These are phyloP conservation scores for Heliamphora pulchella DNA, from an alignment of 179 eudicot genomes.

Conservation along the genomic window DNA sequence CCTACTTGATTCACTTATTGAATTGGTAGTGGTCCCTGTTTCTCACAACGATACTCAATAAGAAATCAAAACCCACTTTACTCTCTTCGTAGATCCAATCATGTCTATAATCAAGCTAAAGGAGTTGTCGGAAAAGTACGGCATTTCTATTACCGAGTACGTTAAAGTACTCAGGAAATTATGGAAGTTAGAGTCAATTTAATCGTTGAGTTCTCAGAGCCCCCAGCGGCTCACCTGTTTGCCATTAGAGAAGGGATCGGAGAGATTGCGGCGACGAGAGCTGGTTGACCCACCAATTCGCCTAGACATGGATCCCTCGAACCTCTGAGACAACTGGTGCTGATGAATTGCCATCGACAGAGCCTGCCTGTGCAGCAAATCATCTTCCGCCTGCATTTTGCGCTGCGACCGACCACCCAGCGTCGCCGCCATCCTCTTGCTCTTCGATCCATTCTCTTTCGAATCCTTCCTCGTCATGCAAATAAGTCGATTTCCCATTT, in stretches of 20 bases:
- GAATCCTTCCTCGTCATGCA: conserved; percentile 62
- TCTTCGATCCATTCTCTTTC: conserved; percentile 47
- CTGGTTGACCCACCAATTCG: conserved; percentile 56
- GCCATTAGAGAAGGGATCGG: conserved; percentile 41
- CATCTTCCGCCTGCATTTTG: conserved; percentile 61
- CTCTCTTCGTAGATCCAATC: background rate
- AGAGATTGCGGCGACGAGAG: conserved; percentile 54
- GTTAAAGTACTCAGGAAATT: background rate
- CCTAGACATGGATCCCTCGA: conserved; percentile 82
- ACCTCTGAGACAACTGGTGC: conserved; percentile 79
- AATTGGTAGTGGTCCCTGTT: too few species aligned
- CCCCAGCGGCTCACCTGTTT: conserved; percentile 35
- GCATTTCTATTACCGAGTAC: background rate
- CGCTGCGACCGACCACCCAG: conserved; percentile 50
- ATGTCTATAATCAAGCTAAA: background rate
- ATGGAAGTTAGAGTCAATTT: too few species aligned
- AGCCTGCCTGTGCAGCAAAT: conserved; percentile 66
- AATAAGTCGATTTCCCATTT: conserved; percentile 69
- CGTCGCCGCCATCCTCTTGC: conserved; percentile 35
- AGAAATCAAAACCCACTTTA: background rate
- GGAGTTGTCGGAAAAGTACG: background rate
- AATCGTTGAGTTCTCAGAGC: background rate
- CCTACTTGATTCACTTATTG: too few species aligned
- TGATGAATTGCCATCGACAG: conserved; percentile 82
- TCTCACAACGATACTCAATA: background rate